Evolutionary conservation across 2,329 filamentous ascomycete species (phyloP).

Genomic region (Colletotrichum sublineola): DNA sequence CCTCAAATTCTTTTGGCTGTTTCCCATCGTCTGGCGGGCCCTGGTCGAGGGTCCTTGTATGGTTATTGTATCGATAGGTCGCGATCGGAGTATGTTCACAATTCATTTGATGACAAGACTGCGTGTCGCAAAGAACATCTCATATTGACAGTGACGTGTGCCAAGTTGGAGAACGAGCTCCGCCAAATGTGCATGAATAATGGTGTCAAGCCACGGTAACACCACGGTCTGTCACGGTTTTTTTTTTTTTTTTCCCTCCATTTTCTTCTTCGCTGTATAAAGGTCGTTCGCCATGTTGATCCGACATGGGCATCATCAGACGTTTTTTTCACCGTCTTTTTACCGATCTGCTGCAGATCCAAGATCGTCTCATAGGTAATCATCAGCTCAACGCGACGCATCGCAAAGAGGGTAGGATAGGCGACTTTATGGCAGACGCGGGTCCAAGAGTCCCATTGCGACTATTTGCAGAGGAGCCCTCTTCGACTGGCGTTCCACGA

Average conservation of each 20-base stretch:
- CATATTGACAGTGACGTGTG: neutral
- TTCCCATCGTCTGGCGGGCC: conserved; percentile 30
- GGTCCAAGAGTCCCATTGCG: neutral
- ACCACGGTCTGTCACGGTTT: neutral
- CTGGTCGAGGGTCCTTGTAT: conserved; percentile 23
- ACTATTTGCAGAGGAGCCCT: neutral
- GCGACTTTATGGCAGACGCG: too few species aligned
- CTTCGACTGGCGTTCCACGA: neutral
- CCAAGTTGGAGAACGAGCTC: neutral
- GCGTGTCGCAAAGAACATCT: neutral
- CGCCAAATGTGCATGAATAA: neutral
- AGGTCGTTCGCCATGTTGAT: neutral
- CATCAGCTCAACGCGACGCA: too few species aligned
- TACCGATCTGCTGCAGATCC: neutral
- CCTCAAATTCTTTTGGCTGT: conserved; percentile 22
- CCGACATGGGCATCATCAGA: neutral
- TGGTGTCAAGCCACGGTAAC: neutral
- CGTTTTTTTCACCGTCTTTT: neutral
- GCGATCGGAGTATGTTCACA: conserved; percentile 28
- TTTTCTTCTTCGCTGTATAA: neutral
- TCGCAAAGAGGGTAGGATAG: too few species aligned
- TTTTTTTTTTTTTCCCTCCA: too few species aligned
- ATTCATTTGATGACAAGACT: conserved; percentile 31
- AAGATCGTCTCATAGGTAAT: neutral
- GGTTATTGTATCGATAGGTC: conserved; percentile 37